A percentile compares a stretch with the other conserved stretches of the same genome.
phyloP scores from a whole-genome alignment of 2,329 filamentous ascomycete genomes.

The Botrytis fragariae region DNA sequence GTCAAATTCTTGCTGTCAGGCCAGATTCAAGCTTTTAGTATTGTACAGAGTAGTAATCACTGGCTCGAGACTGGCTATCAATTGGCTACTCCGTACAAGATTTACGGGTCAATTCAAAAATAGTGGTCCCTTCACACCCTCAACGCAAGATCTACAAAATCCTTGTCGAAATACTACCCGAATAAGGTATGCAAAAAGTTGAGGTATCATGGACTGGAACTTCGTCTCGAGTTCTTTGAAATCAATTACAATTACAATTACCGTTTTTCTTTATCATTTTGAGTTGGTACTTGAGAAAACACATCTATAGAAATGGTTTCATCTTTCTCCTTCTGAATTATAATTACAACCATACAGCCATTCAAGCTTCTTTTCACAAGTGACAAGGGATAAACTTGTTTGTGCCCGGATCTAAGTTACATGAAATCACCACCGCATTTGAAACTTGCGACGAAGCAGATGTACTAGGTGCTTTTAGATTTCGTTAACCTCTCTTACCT shows the following conservation, averaged over 20 bases:
- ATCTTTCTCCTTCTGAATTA: not conserved
- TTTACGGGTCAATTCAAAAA: not conserved
- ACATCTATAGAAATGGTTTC: not conserved
- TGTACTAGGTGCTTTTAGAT: not conserved
- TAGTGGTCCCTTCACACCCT: not conserved
- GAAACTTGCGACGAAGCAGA: conserved; percentile 15
- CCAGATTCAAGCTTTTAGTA: not conserved
- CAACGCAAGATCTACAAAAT: not conserved
- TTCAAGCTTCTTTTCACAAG: not conserved
- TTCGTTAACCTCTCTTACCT: not conserved
- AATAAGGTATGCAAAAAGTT: not conserved
- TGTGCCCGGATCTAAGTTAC: conserved; percentile 4
- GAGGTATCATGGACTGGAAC: not conserved
- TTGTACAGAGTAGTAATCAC: not conserved
- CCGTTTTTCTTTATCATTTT: not conserved
- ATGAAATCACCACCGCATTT: not conserved
- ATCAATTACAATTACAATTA: not conserved
- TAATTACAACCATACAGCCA: not conserved
- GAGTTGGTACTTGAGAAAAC: not conserved
- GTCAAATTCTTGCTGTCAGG: not conserved
- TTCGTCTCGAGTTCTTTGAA: not conserved
- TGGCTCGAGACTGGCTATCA: not conserved
- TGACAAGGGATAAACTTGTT: not conserved
- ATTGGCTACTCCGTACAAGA: not conserved
- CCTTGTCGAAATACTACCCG: not conserved